A percentile compares a stretch with the other conserved stretches of the same genome.
These are phyloP conservation scores for Moricandia moricandioides DNA, from an alignment of 345 rosid genomes.

Conservation along the genomic window DNA sequence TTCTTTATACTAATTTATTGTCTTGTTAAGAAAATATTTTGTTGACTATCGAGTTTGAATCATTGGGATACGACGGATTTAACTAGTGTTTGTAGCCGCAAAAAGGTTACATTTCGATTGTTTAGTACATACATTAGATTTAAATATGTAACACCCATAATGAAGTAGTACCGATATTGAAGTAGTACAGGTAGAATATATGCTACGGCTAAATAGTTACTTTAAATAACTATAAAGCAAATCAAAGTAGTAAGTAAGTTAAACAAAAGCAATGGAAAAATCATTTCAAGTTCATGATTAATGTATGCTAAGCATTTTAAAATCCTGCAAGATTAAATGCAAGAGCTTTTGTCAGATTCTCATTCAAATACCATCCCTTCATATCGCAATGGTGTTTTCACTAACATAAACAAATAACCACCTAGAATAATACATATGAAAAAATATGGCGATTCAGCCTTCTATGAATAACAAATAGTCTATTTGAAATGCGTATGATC, in stretches of 20 bases:
- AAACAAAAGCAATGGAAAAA: slow-evolving; percentile 8
- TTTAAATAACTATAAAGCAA: slow-evolving; percentile 12
- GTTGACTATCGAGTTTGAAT: slow-evolving; percentile 31
- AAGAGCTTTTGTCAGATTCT: not conserved
- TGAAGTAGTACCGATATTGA: slow-evolving; percentile 10
- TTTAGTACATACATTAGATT: not conserved
- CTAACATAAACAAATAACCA: not conserved
- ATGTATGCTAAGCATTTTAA: not conserved
- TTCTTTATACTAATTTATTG: not conserved
- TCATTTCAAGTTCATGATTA: slow-evolving; percentile 6
- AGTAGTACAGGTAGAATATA: slow-evolving; percentile 19
- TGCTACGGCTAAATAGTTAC: slow-evolving; percentile 7
- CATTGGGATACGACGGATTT: slow-evolving; percentile 27
- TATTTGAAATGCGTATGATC: not conserved
- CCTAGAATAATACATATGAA: not conserved
- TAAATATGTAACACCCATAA: slow-evolving; percentile 17
- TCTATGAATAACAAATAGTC: not conserved
- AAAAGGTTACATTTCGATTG: slow-evolving; percentile 21
- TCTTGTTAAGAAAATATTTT: slow-evolving; percentile 4
- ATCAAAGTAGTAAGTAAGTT: not conserved
- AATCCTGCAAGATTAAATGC: not conserved
- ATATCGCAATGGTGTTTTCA: not conserved
- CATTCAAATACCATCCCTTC: not conserved
- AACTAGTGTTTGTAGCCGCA: slow-evolving; percentile 16
- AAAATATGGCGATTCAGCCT: not conserved